Conservation (phyloP, 2,329 filamentous ascomycete genomes). For the Fusarium oligoseptatum region DNA sequence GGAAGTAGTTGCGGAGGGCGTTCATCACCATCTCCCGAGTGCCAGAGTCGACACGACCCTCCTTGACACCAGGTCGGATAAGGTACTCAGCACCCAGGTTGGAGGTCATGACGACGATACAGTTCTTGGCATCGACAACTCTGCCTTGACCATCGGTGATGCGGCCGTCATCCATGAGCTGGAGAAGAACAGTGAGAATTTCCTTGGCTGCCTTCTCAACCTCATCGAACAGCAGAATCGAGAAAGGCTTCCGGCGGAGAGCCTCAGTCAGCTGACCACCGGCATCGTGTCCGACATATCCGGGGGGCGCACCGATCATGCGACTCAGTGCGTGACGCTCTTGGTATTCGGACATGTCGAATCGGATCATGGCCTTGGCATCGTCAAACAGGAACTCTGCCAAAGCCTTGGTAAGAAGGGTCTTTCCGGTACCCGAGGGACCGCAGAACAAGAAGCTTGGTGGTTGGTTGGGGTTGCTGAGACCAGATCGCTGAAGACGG, state of each 20-base stretch:
- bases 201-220: conserved; percentile 99
- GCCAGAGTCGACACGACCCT: conserved; percentile 87
- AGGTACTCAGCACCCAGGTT: conserved; percentile 96
- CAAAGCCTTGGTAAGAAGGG: conserved; percentile 93
- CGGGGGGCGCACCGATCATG: conserved; percentile 97
- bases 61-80: conserved; percentile 79
- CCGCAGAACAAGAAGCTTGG: conserved; percentile 99
- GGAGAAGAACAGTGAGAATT: conserved; percentile 94
- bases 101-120: conserved; percentile 99
- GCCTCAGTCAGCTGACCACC: conserved; percentile 96
- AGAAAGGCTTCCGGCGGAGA: conserved; percentile 94
- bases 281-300: conserved; percentile 96
- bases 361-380: conserved; percentile 95
- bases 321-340: conserved; percentile 94
- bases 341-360: conserved; percentile 99
- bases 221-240: conserved; percentile 97
- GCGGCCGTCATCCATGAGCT: conserved; percentile 98
- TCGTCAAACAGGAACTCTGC: conserved; percentile 99
- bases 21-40: conserved; percentile 93
- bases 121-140: conserved; percentile 95
- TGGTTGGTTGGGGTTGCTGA: conserved; percentile 95
- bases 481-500: conserved; percentile 91
- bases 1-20: conserved; percentile 92
- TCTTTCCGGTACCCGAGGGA: conserved; percentile 98
- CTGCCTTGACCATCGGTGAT: conserved; percentile 98